A percentile compares a stretch with the other conserved stretches of the same genome.
These are phyloP conservation scores for Cutaneotrichosporon cyanovorans DNA, from an alignment of 1,284 basidiomycete species.

Conservation along the genomic window DNA sequence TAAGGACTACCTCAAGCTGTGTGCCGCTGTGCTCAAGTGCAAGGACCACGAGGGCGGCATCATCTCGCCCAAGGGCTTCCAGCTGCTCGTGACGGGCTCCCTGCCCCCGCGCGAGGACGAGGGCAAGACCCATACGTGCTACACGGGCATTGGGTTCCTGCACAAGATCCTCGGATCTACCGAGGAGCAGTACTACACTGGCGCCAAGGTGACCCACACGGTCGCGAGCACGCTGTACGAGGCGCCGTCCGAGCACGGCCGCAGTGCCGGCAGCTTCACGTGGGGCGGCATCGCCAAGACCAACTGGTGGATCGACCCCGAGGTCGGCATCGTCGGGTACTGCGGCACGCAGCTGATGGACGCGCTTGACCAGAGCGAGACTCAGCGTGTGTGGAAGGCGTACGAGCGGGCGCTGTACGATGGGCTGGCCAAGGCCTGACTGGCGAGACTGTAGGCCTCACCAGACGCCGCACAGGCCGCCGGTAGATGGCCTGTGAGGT, in stretches of 20 bases:
- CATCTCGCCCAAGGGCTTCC: slow-evolving; percentile 17
- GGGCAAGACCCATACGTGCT: slow-evolving; percentile 5
- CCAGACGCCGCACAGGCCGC: no score
- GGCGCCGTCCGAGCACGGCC: slow-evolving; percentile 5
- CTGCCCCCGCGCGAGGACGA: slow-evolving; percentile 13
- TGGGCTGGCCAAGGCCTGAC: neutral
- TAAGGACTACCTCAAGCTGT: slow-evolving; percentile 28
- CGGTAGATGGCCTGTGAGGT: no score
- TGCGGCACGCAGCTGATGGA: slow-evolving; percentile 5
- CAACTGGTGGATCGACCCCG: slow-evolving; percentile 22
- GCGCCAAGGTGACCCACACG: slow-evolving; percentile 7
- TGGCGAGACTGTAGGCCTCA: no score
- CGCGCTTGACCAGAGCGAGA: neutral
- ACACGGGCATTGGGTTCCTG: slow-evolving; percentile 9
- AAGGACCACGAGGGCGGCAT: slow-evolving; percentile 12
- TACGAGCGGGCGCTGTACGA: slow-evolving; percentile 3
- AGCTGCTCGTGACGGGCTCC: slow-evolving; percentile 21
- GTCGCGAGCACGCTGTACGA: slow-evolving; percentile 5
- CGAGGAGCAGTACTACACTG: slow-evolving; percentile 5
- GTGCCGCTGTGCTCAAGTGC: slow-evolving; percentile 24
- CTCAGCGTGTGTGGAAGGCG: neutral
- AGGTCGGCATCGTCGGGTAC: slow-evolving; percentile 9
- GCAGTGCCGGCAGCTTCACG: slow-evolving; percentile 12
- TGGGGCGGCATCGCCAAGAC: slow-evolving; percentile 28
- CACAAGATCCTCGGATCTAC: slow-evolving; percentile 5